phyloP scores from a whole-genome alignment of 2,329 filamentous ascomycete genomes.

The Colletotrichum sp. region DNA sequence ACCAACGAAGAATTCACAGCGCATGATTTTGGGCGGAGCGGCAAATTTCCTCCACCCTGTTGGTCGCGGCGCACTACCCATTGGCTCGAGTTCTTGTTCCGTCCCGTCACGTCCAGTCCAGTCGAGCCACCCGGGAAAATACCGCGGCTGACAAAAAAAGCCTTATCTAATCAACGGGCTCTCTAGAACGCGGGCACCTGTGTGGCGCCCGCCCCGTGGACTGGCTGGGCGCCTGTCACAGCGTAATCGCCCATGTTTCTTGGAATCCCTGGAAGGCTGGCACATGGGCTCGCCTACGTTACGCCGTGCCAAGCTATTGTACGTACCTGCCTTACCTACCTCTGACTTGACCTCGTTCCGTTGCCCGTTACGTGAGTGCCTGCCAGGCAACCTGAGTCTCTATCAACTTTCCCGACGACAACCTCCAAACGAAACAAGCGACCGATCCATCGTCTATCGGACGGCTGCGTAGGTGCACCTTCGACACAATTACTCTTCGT shows the following conservation, averaged over 20 bases:
- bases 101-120: background rate
- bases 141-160: background rate
- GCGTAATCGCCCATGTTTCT: slow-evolving; percentile 5
- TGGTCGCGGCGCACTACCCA: slow-evolving; percentile 27
- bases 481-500: background rate
- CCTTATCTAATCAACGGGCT: slow-evolving; percentile 30
- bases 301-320: slow-evolving; percentile 14
- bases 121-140: slow-evolving; percentile 27
- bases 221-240: background rate
- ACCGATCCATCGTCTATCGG: background rate
- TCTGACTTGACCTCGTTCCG: background rate
- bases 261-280: slow-evolving; percentile 10
- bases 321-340: slow-evolving; percentile 3
- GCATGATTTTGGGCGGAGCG: slow-evolving; percentile 33
- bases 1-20: slow-evolving; percentile 3
- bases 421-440: background rate
- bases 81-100: slow-evolving; percentile 25
- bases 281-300: background rate
- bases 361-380: slow-evolving; percentile 11
- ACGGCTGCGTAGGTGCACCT: background rate
- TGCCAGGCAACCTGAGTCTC: slow-evolving; percentile 5
- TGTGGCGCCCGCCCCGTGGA: background rate
- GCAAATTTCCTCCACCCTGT: slow-evolving; percentile 31
- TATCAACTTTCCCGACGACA: slow-evolving; percentile 7
- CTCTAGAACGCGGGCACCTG: background rate